Percentiles rank a stretch among this genome's conserved stretches.
Evolutionary conservation across 495 filamentous ascomycete genomes (phyloP).

Genomic region (Hyaloscypha finlandica): DNA sequence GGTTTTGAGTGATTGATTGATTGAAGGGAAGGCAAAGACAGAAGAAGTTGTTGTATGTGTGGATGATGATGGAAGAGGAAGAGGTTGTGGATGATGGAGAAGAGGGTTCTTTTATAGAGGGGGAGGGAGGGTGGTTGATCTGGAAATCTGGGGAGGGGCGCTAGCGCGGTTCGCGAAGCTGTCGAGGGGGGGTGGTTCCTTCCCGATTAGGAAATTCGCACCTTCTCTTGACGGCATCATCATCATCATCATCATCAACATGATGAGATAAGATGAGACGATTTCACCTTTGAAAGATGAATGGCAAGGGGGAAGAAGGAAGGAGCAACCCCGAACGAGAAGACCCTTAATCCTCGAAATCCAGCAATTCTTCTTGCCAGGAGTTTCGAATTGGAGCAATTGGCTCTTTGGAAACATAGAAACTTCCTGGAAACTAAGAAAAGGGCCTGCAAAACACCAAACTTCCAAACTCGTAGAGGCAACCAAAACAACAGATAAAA

Average conservation of each 20-base stretch:
- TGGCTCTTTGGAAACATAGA: neutral
- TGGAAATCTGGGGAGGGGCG: conserved; percentile 5
- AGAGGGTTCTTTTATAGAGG: conserved; percentile 8
- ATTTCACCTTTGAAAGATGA: neutral
- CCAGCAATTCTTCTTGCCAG: neutral
- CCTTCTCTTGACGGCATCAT: neutral
- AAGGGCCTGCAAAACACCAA: neutral
- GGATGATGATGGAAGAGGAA: neutral
- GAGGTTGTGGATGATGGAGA: neutral
- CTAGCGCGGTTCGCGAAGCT: neutral
- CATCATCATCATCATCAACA: neutral
- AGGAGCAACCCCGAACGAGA: neutral
- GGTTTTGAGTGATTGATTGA: neutral
- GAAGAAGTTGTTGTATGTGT: neutral
- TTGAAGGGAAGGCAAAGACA: neutral
- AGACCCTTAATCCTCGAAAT: neutral
- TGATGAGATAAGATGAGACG: neutral
- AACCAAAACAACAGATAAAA: neutral
- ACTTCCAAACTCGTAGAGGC: neutral
- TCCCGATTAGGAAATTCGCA: neutral
- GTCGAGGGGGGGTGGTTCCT: neutral
- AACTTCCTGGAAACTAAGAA: conserved; percentile 3
- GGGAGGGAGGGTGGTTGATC: neutral
- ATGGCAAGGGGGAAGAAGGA: neutral
- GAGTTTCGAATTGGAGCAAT: neutral